Base-by-base conservation (phyloP, 306 rosid genomes). In the Luffa acutangula region DNA sequence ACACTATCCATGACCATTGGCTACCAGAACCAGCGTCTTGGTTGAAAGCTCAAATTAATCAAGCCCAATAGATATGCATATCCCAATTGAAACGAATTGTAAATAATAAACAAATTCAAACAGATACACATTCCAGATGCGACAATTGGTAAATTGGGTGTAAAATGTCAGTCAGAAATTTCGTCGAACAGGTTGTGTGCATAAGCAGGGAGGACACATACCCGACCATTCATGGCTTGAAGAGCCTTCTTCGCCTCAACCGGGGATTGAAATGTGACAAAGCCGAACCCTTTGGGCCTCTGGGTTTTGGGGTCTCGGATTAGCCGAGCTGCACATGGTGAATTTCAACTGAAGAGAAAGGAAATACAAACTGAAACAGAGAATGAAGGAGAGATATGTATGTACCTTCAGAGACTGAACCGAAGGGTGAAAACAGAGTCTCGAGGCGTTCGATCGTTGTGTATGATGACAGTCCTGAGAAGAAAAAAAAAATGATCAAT, bases 241-340 rank as follows among this genome's bases (percentile, higher is more conserved):
- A 86, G 4, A 78, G 98, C 98, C 74, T 89, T 94, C 72, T 81
- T 79, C 6, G 96, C 98, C 49, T 89, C 90, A 41, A 43, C 82
- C 81, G 84, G 87, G 9, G 94, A 81, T 33, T 89, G 33, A 67
- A 71, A 94, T 9, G 94, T 79, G 13, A 94, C 94, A 80, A 94
- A 94, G 41, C 93, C 98, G 63, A 89, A 92, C n/a, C 98, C 97
- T 88, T 92, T 94, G 39, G 96, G 91, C 78, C 98, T 90, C 39
- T 18, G 59, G 41, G 97, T 92, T 73, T 10, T 43, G 9, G 58
- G 83, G 81, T 94, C 96, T 36, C 65, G 1, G 37, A 88, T 81
- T 34, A 94, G 86, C 56, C 74, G 54, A 69, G 87, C 98, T 93
- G 81, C 70, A 80, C 7, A 25, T 15, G 0, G 45, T 14, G 60